Evolutionary conservation across 306 rosid genomes (phyloP).

Genomic region (Pyrus betulifolia): DNA sequence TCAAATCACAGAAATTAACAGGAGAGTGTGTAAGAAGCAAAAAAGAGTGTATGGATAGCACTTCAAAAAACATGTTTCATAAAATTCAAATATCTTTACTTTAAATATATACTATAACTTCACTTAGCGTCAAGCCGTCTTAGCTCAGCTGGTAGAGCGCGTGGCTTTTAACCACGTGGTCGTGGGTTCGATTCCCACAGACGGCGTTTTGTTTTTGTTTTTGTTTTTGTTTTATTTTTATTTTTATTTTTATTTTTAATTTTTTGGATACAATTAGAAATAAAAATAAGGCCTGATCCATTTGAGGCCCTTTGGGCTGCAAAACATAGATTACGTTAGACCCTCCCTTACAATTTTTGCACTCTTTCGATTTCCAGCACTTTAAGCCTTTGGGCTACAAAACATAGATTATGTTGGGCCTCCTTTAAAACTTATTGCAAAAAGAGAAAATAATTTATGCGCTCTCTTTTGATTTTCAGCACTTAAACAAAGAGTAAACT

Average conservation of each 20-base stretch:
- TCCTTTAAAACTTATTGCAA: too few species aligned
- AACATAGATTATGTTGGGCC: neutral
- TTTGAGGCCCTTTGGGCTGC: neutral
- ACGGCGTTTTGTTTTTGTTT: neutral
- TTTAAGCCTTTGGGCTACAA: too few species aligned
- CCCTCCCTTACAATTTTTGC: neutral
- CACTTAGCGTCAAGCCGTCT: neutral
- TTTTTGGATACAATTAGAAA: neutral
- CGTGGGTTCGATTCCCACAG: constrained; percentile 30
- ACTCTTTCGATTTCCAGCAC: too few species aligned
- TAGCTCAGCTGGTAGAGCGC: constrained; percentile 30
- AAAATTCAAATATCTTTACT: too few species aligned
- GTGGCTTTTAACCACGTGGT: constrained; percentile 24
- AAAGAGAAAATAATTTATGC: too few species aligned
- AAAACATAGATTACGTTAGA: neutral
- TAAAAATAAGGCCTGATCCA: neutral
- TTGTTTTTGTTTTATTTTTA: too few species aligned
- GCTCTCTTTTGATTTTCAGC: too few species aligned
- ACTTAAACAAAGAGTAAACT: too few species aligned
- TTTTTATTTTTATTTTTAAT: fast-evolving
- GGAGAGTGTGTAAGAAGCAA: too few species aligned
- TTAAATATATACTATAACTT: fast-evolving
- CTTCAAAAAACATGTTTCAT: too few species aligned
- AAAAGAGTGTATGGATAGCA: too few species aligned
- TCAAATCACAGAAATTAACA: too few species aligned